phyloP scores from a whole-genome alignment of 345 rosid species.

The Eucalyptus rudis region DNA sequence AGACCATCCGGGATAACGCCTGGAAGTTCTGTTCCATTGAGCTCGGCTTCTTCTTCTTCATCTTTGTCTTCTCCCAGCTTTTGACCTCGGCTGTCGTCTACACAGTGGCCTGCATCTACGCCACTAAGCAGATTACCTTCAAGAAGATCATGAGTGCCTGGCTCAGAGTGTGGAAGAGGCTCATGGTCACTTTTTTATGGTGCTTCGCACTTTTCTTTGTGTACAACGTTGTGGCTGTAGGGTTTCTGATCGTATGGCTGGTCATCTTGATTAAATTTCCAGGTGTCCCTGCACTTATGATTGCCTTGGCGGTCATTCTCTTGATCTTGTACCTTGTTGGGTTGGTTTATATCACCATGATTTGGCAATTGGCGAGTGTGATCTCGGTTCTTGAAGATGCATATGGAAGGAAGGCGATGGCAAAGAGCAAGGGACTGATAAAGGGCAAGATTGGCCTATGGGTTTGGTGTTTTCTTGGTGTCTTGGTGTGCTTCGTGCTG shows the following conservation, averaged over 20 bases:
- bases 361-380: conserved; percentile 37
- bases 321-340: neutral
- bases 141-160: no score
- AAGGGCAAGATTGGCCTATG: conserved; percentile 23
- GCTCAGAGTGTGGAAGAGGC: no score
- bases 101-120: no score
- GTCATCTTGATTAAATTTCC: accelerated
- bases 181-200: no score
- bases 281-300: accelerated
- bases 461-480: neutral
- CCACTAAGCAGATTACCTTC: no score
- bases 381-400: conserved; percentile 43
- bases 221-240: accelerated
- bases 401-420: conserved; percentile 24
- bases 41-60: accelerated
- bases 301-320: neutral
- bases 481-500: neutral
- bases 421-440: conserved; percentile 16
- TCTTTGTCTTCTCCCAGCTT: no score
- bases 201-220: no score
- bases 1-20: no score
- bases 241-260: no score
- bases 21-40: accelerated
- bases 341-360: conserved; percentile 10
- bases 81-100: no score